Percentiles rank a stretch among this genome's conserved stretches.
Evolutionary conservation across 2,329 filamentous ascomycete species (phyloP).

Genomic region (Cyanodermella asteris): DNA sequence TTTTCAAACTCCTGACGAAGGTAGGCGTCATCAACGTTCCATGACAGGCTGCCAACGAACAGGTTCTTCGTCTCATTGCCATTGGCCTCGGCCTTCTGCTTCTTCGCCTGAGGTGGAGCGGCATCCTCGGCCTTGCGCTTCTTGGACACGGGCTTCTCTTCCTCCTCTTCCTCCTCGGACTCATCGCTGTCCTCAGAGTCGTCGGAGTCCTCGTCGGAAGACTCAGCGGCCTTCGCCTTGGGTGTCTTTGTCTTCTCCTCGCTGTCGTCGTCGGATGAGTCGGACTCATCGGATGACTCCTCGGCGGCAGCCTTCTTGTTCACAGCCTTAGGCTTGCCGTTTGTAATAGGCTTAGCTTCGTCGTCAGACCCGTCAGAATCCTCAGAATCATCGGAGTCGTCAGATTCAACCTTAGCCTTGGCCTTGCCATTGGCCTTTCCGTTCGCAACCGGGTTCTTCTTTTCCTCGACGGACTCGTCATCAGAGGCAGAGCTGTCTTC

Average conservation of each 20-base stretch:
- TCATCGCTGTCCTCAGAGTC: slow-evolving; percentile 16
- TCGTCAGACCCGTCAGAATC: slow-evolving; percentile 3
- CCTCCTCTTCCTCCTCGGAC: slow-evolving; percentile 11
- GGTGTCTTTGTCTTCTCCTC: slow-evolving; percentile 7
- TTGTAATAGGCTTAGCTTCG: too few relatives aligned
- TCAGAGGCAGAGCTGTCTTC: too few relatives aligned
- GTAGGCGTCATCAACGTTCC: slow-evolving; percentile 70
- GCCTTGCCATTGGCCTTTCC: slow-evolving; percentile 8
- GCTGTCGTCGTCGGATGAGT: slow-evolving; percentile 3
- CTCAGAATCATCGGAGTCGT: slow-evolving; percentile 6
- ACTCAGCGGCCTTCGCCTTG: too few relatives aligned
- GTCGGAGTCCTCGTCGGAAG: slow-evolving; percentile 10
- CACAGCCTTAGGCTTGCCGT: background rate
- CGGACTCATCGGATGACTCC: slow-evolving; percentile 3
- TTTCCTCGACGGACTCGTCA: slow-evolving; percentile 1
- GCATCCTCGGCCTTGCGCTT: slow-evolving; percentile 29
- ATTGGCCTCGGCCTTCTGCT: slow-evolving; percentile 39
- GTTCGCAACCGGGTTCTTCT: slow-evolving; percentile 2
- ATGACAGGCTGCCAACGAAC: slow-evolving; percentile 77
- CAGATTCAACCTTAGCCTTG: slow-evolving; percentile 11
- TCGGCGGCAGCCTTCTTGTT: background rate
- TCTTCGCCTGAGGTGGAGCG: slow-evolving; percentile 24
- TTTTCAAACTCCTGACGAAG: slow-evolving; percentile 62
- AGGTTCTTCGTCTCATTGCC: slow-evolving; percentile 40
- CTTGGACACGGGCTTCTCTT: slow-evolving; percentile 13